Conservation (phyloP, 163 green algal genomes). For the Scenedesmus sp. region DNA sequence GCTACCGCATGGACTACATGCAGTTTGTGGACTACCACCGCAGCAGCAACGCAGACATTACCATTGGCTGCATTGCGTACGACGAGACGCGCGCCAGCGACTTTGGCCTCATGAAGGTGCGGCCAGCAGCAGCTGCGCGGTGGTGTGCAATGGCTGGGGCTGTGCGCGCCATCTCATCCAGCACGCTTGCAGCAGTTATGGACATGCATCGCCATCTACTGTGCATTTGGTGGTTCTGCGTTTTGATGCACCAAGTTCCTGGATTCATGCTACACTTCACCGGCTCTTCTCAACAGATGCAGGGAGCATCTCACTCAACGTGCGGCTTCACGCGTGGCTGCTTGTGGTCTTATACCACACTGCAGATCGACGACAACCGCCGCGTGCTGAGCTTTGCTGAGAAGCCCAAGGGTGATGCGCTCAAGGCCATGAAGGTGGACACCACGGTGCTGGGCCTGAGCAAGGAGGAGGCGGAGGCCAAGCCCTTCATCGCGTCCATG, state of each 20-base stretch:
- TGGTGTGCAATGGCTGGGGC: not conserved
- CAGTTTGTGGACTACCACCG: constrained; percentile 96
- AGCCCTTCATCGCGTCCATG: constrained; percentile 99
- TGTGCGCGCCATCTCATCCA: no score
- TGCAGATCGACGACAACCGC: constrained; percentile 63
- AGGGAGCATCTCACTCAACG: not conserved
- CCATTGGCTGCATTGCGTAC: constrained; percentile 93
- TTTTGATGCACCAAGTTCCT: not conserved
- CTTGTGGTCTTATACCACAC: not conserved
- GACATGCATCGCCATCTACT: not conserved
- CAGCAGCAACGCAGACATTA: constrained; percentile 94
- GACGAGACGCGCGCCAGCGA: constrained; percentile 89
- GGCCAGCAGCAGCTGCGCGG: constrained; percentile 33
- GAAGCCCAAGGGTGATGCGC: constrained; percentile 97
- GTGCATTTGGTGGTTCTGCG: not conserved
- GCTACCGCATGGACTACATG: constrained; percentile 99
- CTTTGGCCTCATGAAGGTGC: constrained; percentile 99
- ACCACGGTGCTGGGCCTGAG: constrained; percentile 93
- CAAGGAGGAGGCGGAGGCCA: constrained; percentile 71
- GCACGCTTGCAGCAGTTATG: no score
- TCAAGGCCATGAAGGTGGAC: constrained; percentile 97
- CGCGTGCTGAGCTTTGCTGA: constrained; percentile 88
- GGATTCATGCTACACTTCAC: not conserved
- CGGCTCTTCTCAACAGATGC: no score
- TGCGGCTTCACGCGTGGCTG: not conserved